phyloP scores from a whole-genome alignment of 2,329 filamentous ascomycete species.

The Arthrobotrys iridis region DNA sequence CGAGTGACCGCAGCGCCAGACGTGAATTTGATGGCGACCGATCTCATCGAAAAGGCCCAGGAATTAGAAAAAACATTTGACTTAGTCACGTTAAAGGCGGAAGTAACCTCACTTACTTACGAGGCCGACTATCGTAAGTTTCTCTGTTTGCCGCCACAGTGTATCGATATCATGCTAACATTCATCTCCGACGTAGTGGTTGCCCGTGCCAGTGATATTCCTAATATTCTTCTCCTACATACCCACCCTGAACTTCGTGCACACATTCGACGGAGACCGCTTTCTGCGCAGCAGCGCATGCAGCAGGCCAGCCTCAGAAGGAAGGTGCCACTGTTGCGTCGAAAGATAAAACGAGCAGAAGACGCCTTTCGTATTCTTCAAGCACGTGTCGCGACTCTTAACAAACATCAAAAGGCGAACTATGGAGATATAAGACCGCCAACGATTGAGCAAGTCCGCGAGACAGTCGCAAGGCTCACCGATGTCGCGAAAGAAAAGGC shows the following conservation, averaged over 20 bases:
- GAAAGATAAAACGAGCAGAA: conserved; percentile 39
- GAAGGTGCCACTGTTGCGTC: conserved; percentile 43
- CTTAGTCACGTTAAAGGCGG: conserved; percentile 20
- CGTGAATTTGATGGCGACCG: conserved; percentile 44
- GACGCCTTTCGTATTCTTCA: conserved; percentile 46
- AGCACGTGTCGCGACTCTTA: conserved; percentile 36
- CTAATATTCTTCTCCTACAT: conserved; percentile 46
- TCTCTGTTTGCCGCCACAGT: neutral
- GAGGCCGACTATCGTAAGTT: conserved; percentile 48
- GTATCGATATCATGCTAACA: neutral
- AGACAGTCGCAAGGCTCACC: conserved; percentile 44
- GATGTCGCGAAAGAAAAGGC: conserved; percentile 46
- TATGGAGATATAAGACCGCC: conserved; percentile 47
- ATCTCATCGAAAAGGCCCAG: conserved; percentile 36
- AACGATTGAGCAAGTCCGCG: conserved; percentile 46
- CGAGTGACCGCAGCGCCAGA: conserved; percentile 46
- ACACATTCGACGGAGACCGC: conserved; percentile 33
- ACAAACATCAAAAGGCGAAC: conserved; percentile 46
- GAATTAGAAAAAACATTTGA: conserved; percentile 33
- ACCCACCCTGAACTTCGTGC: conserved; percentile 43
- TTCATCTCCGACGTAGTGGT: conserved; percentile 7
- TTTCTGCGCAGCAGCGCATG: conserved; percentile 50
- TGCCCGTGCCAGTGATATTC: conserved; percentile 43
- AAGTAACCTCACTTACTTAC: conserved; percentile 33
- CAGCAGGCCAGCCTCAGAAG: conserved; percentile 40